Percentiles rank a stretch among this genome's conserved stretches.
Conservation (phyloP, 352 stramenopile genomes). For the Phytophthora capsici region DNA sequence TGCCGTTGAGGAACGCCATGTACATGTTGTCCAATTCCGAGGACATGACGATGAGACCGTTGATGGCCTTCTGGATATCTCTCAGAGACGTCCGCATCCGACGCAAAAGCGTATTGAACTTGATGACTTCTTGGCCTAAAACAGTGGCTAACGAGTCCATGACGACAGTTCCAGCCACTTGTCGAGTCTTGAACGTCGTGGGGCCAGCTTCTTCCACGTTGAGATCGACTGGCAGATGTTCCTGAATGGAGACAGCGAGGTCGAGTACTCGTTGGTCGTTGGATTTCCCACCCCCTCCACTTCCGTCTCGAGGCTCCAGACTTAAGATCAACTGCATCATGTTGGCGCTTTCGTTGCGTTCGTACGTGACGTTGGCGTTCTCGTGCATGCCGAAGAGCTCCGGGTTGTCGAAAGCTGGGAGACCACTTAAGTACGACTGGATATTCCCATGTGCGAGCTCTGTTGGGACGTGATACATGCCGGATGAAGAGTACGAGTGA, state of each 20-base stretch:
- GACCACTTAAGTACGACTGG: conserved; percentile 80
- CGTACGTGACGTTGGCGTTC: conserved; percentile 95
- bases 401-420: conserved; percentile 90
- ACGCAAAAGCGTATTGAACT: conserved; percentile 93
- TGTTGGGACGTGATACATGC: conserved; percentile 87
- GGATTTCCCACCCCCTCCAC: conserved; percentile 66
- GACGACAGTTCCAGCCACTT: conserved; percentile 80
- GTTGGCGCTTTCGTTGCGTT: conserved; percentile 88
- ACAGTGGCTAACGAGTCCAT: conserved; percentile 94
- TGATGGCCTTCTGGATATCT: conserved; percentile 85
- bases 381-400: conserved; percentile 97
- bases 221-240: conserved; percentile 64
- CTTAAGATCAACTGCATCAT: conserved; percentile 91
- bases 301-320: conserved; percentile 88
- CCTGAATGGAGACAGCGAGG: conserved; percentile 71
- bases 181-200: conserved; percentile 92
- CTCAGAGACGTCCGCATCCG: conserved; percentile 84
- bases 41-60: conserved; percentile 94
- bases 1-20: conserved; percentile 92
- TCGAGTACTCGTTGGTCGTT: conserved; percentile 90
- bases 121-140: conserved; percentile 93
- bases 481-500: conserved; percentile 91
- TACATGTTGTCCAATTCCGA: conserved; percentile 97
- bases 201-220: conserved; percentile 87
- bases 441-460: conserved; percentile 55